Conservation (phyloP, 139 green algal species). For the Coelastrella sp. region DNA sequence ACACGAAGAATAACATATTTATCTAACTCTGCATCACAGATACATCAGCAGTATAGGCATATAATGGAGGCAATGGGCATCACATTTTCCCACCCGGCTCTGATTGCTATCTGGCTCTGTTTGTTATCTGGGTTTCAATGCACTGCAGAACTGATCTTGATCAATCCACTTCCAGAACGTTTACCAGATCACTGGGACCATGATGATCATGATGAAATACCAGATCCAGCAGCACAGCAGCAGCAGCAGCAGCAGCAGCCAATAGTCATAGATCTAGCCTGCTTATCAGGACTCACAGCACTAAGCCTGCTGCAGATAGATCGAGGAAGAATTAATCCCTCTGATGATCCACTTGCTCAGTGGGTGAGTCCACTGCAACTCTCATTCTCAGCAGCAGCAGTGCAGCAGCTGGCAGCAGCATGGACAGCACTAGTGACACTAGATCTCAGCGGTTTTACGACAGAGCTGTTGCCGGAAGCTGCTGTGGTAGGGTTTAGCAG, state of each 20-base stretch:
- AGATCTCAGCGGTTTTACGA: constrained; percentile 19
- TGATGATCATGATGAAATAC: background rate
- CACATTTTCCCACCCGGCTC: too few relatives aligned
- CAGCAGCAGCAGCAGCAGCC: constrained; percentile 4
- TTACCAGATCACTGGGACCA: background rate
- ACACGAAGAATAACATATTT: too few relatives aligned
- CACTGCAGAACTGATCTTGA: constrained; percentile 31
- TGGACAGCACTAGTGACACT: constrained; percentile 8
- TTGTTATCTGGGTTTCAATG: too few relatives aligned
- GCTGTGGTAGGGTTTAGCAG: constrained; percentile 24
- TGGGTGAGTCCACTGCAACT: background rate
- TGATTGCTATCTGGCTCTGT: too few relatives aligned
- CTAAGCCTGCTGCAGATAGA: constrained; percentile 38
- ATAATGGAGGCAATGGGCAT: too few relatives aligned
- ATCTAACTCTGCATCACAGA: too few relatives aligned
- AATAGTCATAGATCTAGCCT: constrained; percentile 24
- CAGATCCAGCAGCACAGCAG: background rate
- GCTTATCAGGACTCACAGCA: constrained; percentile 2
- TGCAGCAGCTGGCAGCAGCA: constrained; percentile 13
- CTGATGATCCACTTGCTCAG: background rate
- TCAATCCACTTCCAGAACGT: constrained; percentile 6
- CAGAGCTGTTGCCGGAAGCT: constrained; percentile 10
- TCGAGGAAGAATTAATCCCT: background rate
- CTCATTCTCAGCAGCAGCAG: constrained; percentile 14
- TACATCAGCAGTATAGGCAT: too few relatives aligned